Conservation (phyloP, 2,329 filamentous ascomycete genomes). For the Neofusicoccum cordaticola region DNA sequence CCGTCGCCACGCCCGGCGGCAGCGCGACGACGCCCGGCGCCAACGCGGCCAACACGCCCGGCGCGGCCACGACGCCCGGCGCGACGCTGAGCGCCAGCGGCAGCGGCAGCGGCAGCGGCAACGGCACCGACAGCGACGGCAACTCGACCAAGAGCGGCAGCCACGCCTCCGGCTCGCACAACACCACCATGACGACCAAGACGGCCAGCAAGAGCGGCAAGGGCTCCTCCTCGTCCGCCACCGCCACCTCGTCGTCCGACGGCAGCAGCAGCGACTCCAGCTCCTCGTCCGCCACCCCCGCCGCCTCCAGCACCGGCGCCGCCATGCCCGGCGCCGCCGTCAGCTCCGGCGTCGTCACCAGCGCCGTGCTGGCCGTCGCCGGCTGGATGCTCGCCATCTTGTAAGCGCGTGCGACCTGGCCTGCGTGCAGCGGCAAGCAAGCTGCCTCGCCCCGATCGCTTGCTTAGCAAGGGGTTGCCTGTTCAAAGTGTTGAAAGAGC, state of each 20-base stretch:
- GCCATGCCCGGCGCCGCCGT: background rate
- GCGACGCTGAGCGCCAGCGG: background rate
- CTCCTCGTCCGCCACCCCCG: background rate
- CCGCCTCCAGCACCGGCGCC: background rate
- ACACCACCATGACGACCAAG: background rate
- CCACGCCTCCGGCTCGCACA: background rate
- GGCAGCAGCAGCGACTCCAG: background rate
- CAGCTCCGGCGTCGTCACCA: background rate
- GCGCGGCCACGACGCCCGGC: background rate
- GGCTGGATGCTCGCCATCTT: conserved; percentile 14
- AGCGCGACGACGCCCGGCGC: background rate
- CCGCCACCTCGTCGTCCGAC: background rate
- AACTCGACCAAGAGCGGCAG: background rate
- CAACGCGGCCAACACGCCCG: background rate
- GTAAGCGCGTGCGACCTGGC: background rate
- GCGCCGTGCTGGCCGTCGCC: background rate
- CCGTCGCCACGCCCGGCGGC: conserved; percentile 1
- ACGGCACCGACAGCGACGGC: background rate
- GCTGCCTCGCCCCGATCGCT: too few species aligned
- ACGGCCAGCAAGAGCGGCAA: background rate
- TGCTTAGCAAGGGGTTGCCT: too few species aligned
- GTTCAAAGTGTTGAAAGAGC: too few species aligned
- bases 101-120: background rate
- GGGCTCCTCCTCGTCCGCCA: background rate
- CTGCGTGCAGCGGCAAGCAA: too few species aligned